phyloP scores from a whole-genome alignment of 139 green algal genomes.

The Monoraphidium neglectum region DNA sequence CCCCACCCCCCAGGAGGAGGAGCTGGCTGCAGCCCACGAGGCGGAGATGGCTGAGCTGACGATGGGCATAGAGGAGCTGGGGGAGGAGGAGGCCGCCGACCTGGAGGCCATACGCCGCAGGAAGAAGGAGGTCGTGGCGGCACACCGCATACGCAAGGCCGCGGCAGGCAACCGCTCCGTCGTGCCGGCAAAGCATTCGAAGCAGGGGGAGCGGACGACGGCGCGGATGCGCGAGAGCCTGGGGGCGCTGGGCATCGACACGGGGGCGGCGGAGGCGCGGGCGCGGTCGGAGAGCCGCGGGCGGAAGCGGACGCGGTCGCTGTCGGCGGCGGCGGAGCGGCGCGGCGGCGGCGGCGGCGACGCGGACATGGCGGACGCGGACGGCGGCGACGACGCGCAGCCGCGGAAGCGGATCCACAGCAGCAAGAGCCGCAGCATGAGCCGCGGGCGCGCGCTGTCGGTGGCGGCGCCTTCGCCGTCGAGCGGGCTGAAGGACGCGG shows the following conservation, averaged over 20 bases:
- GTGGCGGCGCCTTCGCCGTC: conserved; percentile 49
- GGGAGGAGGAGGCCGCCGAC: conserved; percentile 69
- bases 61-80: conserved; percentile 68
- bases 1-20: conserved; percentile 30
- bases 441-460: conserved; percentile 67
- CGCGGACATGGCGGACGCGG: conserved; percentile 55
- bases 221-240: conserved; percentile 62
- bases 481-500: conserved; percentile 80
- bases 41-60: conserved; percentile 9
- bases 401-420: conserved; percentile 84
- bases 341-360: conserved; percentile 37
- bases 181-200: conserved; percentile 14
- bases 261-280: conserved; percentile 71
- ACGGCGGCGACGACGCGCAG: conserved; percentile 14
- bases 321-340: conserved; percentile 18
- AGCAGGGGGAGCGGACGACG: conserved; percentile 6
- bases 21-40: conserved; percentile 40
- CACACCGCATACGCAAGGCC: conserved; percentile 79
- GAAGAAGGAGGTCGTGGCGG: conserved; percentile 73
- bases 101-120: conserved; percentile 74
- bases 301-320: conserved; percentile 70
- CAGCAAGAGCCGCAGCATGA: conserved; percentile 86
- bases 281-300: conserved; percentile 59
- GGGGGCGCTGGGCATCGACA: conserved; percentile 86
- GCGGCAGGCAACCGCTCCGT: conserved; percentile 14